Evolutionary conservation across 805 yeast species (phyloP), one percentile per base, ranked within the genome.

Genomic region (Tetrapisispora namnaoensis): DNA sequence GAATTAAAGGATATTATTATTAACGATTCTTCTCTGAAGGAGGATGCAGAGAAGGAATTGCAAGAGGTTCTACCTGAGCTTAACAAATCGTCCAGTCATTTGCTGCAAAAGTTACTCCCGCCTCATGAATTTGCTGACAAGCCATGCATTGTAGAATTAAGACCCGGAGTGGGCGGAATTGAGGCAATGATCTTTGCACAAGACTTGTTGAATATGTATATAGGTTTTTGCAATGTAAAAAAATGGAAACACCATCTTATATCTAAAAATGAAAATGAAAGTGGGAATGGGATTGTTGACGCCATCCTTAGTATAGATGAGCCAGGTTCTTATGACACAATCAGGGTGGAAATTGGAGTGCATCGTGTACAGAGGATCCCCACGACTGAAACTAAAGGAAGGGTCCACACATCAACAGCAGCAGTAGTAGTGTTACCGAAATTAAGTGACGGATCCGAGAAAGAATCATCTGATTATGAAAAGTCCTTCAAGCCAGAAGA

Each of bases 81-180:
- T 10, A 62, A 64, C 3, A 55, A 62, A 10, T 60, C 76, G 1
- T 70, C 80, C 0, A 61, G 66, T 1, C 65, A 68, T 32, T 67
- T 86, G n/a, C 79, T 82, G 51, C 59, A 73, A 6, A 72, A 75
- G 39, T 69, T 93, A 5, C 66, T 91, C 21, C 96, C 97, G 1
- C 79, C 86, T 2, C 82, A 84, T 54, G 82, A 80, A 42, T 86
- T 84, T 63, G 76, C 82, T 3, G 93, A 86, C 42, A 79, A 78
- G 52, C 80, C 93, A 0, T 83, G 95, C 43, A 70, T 93, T 2
- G 54, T 93, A 18, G 99, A 93, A 63, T 67, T 93, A 14, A 74
- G 97, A 49, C 97, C 98, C 0, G 99, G 99, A 8, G 88, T 91
- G 2, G 99, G 99, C 16, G 99, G 99, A 2, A 78, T 82, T 6